Evolutionary conservation across 2,329 filamentous ascomycete genomes (phyloP).

Genomic region (Periglandula ipomoeae): DNA sequence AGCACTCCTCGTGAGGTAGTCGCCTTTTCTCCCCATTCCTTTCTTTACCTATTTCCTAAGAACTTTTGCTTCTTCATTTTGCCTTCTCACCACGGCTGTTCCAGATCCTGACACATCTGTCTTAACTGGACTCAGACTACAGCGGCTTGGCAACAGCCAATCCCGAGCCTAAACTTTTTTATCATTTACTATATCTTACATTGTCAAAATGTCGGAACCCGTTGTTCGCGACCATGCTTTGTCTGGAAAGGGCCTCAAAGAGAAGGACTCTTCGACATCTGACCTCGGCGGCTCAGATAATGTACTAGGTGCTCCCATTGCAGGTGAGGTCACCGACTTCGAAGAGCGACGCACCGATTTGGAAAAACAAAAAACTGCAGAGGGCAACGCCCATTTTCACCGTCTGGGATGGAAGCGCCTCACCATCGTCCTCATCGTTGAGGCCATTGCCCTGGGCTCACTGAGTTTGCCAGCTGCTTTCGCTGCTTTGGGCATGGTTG

Average conservation of each 20-base stretch:
- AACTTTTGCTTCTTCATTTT: not conserved
- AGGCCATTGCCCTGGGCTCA: conserved; percentile 46
- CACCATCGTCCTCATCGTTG: conserved; percentile 45
- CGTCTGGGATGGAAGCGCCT: conserved; percentile 48
- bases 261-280: conserved; percentile 7
- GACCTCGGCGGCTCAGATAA: conserved; percentile 13
- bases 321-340: conserved; percentile 29
- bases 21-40: not conserved
- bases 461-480: conserved; percentile 43
- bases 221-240: conserved; percentile 7
- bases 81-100: not conserved
- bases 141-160: not conserved
- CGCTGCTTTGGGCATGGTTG: conserved; percentile 44
- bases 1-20: not conserved
- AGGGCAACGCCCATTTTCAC: conserved; percentile 40
- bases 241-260: not conserved
- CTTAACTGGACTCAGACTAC: not conserved
- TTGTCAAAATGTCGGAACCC: conserved; percentile 5
- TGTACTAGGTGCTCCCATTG: conserved; percentile 18
- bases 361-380: conserved; percentile 36
- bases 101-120: not conserved
- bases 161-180: not conserved
- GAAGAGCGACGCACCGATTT: conserved; percentile 27
- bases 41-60: not conserved
- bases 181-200: not conserved